Conservation (phyloP, 805 yeast species). For the Yamadazyma sp. region DNA sequence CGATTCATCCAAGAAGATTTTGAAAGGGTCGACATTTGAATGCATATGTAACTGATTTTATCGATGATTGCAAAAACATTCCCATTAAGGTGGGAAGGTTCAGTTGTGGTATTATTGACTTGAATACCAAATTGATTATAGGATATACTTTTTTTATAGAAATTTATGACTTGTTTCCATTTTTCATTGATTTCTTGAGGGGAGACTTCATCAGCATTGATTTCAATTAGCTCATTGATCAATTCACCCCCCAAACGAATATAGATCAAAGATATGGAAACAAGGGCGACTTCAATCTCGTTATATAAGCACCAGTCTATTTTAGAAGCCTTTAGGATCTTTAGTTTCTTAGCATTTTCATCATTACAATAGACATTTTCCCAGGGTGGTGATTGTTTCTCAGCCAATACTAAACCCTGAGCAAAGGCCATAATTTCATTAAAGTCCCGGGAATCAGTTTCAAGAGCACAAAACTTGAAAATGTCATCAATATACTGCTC, state of each 20-base stretch:
- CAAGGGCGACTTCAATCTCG: slow-evolving; percentile 26
- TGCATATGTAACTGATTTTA: slow-evolving; percentile 27
- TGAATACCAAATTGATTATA: slow-evolving; percentile 22
- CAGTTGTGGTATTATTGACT: slow-evolving; percentile 1
- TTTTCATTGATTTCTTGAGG: slow-evolving; percentile 19
- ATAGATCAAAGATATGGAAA: slow-evolving; percentile 27
- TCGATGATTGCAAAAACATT: slow-evolving; percentile 15
- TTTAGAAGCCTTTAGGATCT: background rate
- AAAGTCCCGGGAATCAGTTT: background rate
- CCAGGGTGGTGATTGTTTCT: slow-evolving; percentile 5
- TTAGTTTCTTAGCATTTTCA: slow-evolving; percentile 1
- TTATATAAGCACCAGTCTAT: slow-evolving; percentile 27
- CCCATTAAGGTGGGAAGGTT: slow-evolving; percentile 8
- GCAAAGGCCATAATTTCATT: slow-evolving; percentile 1
- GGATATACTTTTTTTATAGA: slow-evolving; percentile 31
- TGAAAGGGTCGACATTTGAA: slow-evolving; percentile 38
- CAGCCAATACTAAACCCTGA: background rate
- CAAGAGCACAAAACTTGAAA: slow-evolving; percentile 12
- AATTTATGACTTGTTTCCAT: slow-evolving; percentile 35
- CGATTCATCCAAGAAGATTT: slow-evolving; percentile 39
- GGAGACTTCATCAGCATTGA: slow-evolving; percentile 2
- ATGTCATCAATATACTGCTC: slow-evolving; percentile 32
- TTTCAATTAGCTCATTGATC: slow-evolving; percentile 30
- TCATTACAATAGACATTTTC: background rate
- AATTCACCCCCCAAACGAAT: slow-evolving; percentile 33